Evolutionary conservation across 441 rosid genomes (phyloP), one percentile per base, ranked within the genome.

Genomic region (Daphne laureola): DNA sequence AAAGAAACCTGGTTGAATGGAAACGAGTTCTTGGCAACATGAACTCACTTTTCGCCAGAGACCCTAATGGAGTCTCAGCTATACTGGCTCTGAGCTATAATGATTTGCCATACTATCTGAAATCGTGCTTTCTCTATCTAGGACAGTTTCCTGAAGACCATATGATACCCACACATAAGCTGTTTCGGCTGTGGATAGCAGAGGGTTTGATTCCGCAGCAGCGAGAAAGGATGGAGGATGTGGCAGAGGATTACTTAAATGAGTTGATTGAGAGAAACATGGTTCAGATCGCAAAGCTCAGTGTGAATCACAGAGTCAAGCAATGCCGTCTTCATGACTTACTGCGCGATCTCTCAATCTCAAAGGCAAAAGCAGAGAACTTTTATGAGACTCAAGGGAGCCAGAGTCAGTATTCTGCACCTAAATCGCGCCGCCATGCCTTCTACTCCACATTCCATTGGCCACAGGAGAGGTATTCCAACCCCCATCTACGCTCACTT

Each of bases 401-500:
- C 17, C 43, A 14, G 51, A 15, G 9, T 14, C 6, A 5, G 5
- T 7, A 46, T 1, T 26, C 62, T 59, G 42, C 57, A 25, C 46
- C 13, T 5, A 59, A 49, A 55, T 52, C 40, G 12, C 69, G 68
- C 3, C 69, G 61, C 25, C 62, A 63, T 26, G 58, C 68, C 17
- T 52, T 68, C 44, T 52, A 64, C 53, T 68, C 73, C 4, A 42
- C 40, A 36, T 59, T 54, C n/a, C 49, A 59, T 2, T 51, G 63
- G 55, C 55, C 31, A 9, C 26, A 16, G 18, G 16, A 26, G 18
- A 25, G 47, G 51, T 31, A 50, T 21, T 17, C 51, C 1, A 41
- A 12, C 51, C 52, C 61, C n/a, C 55, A 59, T 2, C 59, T 69
- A 14, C 73, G 68, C 26, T 55, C 73, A 26, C 66, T 64, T 15